These are phyloP conservation scores for Penicillium sp. DNA, from an alignment of 2,329 filamentous ascomycete genomes.

Conservation along the genomic window DNA sequence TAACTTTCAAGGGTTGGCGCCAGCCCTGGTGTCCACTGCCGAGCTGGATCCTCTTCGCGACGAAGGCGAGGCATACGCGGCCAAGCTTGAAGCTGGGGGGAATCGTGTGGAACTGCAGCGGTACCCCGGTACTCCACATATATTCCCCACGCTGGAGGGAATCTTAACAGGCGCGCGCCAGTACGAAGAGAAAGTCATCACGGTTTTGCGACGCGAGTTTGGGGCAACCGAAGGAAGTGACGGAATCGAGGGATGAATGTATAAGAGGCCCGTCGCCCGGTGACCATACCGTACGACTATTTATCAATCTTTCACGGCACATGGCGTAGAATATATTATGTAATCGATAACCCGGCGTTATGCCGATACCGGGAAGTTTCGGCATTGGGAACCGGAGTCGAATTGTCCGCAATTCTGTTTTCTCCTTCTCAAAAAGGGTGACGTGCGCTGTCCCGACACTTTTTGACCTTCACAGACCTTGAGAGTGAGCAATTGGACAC, in stretches of 20 bases:
- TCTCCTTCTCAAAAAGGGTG: slow-evolving; percentile 11
- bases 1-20: slow-evolving; percentile 33
- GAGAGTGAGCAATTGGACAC: slow-evolving; percentile 12
- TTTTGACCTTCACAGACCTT: slow-evolving; percentile 6
- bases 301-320: slow-evolving; percentile 7
- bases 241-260: slow-evolving; percentile 9
- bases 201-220: slow-evolving; percentile 24
- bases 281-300: slow-evolving; percentile 9
- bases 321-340: background rate
- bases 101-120: slow-evolving; percentile 30
- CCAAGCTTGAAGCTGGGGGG: slow-evolving; percentile 34
- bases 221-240: background rate
- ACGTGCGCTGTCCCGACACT: slow-evolving; percentile 3
- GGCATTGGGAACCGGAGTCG: slow-evolving; percentile 15
- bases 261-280: slow-evolving; percentile 5
- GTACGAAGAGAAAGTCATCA: slow-evolving; percentile 28
- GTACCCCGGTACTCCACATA: slow-evolving; percentile 34
- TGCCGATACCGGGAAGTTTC: slow-evolving; percentile 27
- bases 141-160: slow-evolving; percentile 26
- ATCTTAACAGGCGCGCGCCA: slow-evolving; percentile 28
- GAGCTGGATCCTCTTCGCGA: slow-evolving; percentile 42
- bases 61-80: slow-evolving; percentile 38
- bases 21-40: slow-evolving; percentile 37
- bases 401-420: slow-evolving; percentile 12
- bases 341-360: slow-evolving; percentile 6